Percentiles rank a stretch among this genome's conserved stretches.
Conservation (phyloP, 1,284 basidiomycete genomes). For the Vanrija sp. region DNA sequence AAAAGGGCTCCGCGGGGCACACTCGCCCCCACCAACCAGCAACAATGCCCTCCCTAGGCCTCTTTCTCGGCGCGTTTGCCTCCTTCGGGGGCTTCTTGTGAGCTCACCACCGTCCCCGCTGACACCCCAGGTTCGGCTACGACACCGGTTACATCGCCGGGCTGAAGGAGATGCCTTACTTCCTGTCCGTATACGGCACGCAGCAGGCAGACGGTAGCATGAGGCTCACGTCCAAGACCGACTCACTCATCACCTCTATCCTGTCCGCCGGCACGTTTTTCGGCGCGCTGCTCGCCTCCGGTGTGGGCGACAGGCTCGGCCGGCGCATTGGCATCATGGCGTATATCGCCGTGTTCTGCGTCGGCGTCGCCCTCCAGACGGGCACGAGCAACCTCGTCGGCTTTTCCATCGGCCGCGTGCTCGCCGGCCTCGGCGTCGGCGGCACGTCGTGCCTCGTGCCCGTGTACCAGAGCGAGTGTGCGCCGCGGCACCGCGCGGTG, state of each 20-base stretch:
- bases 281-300: constrained; percentile 10
- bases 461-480: constrained; percentile 62
- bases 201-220: not conserved
- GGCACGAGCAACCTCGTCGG: constrained; percentile 2
- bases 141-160: constrained; percentile 1
- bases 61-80: too few relatives aligned
- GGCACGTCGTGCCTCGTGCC: constrained; percentile 60
- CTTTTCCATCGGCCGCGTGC: constrained; percentile 71
- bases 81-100: too few relatives aligned
- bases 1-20: too few relatives aligned
- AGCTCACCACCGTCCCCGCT: too few relatives aligned
- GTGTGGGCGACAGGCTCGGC: constrained; percentile 3
- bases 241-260: constrained; percentile 16
- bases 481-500: constrained; percentile 67
- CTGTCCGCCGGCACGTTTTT: constrained; percentile 16
- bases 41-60: too few relatives aligned
- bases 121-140: too few relatives aligned
- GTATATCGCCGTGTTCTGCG: constrained; percentile 53
- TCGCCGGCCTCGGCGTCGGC: constrained; percentile 81
- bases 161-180: not conserved
- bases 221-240: too few relatives aligned
- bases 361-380: constrained; percentile 56
- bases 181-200: not conserved
- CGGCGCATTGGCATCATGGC: constrained; percentile 5
- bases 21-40: too few relatives aligned